A percentile compares a stretch with the other conserved stretches of the same genome.
phyloP scores from a whole-genome alignment of 768 basidiomycete species.

The Suillus tomentosus region DNA sequence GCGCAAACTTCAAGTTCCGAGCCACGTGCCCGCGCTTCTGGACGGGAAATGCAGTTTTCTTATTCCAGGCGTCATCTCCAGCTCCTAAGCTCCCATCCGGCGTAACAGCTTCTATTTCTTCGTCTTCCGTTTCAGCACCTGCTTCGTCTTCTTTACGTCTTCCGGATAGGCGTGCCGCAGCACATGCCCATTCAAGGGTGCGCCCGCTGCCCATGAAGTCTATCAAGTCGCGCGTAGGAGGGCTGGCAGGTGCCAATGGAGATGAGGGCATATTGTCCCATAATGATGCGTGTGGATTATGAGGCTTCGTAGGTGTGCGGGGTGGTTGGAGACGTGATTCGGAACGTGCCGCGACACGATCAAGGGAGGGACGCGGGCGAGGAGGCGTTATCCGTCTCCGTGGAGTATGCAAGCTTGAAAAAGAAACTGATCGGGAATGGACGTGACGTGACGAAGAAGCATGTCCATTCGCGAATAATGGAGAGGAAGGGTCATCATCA shows the following conservation, averaged over 20 bases:
- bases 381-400: conserved; percentile 33
- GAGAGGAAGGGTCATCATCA: conserved; percentile 22
- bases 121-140: conserved; percentile 60
- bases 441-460: conserved; percentile 33
- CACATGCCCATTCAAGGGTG: conserved; percentile 36
- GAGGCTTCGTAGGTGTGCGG: conserved; percentile 33
- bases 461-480: conserved; percentile 27
- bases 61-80: conserved; percentile 42
- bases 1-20: conserved; percentile 4
- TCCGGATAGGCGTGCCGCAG: conserved; percentile 50
- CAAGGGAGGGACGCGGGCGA: conserved; percentile 33
- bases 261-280: conserved; percentile 40
- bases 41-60: conserved; percentile 4
- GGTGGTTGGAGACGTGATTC: conserved; percentile 32
- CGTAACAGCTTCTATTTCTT: conserved; percentile 65
- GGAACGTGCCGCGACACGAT: conserved; percentile 33
- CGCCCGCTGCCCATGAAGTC: conserved; percentile 31
- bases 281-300: conserved; percentile 27
- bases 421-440: conserved; percentile 39
- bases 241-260: conserved; percentile 47
- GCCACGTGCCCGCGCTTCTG: conserved; percentile 5
- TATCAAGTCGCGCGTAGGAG: conserved; percentile 32
- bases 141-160: conserved; percentile 22
- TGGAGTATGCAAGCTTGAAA: conserved; percentile 25
- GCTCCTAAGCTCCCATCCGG: conserved; percentile 55